Evolutionary conservation across 805 yeast genomes (phyloP), one percentile per base, ranked within the genome.

Genomic region (Tetrapisispora namnaoensis): DNA sequence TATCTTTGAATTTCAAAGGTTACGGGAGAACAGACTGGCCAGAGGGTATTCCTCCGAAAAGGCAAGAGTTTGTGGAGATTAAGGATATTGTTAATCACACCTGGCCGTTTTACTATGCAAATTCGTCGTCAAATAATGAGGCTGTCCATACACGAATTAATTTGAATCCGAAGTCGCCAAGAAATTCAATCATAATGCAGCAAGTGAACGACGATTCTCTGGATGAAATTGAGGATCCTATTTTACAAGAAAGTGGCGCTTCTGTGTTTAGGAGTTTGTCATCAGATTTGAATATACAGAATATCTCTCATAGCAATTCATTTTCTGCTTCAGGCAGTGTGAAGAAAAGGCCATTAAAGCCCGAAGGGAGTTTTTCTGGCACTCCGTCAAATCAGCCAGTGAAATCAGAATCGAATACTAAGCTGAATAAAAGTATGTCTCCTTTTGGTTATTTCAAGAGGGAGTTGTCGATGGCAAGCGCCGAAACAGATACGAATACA

Each of bases 11-110:
- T 1, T 79, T 90, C 56, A 73, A 74, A 46, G 97, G 96, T 1
- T 61, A 65, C 1, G 77, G 85, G 36, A 74, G 85, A 54, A 90
- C 96, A 0, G 96, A 90, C 52, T 90, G 97, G 96, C 97, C 97
- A 2, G 97, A 93, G 60, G 99, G 99, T 2, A 90, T 91, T 18
- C 98, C 98, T 0, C 96, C 97, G 0, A 86, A 84, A 61, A 80
- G 81, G 55, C 71, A 72, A 17, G 84, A 80, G 14, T 81, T 77
- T 51, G 64, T 66, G 34, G 99, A 93, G 56, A 64, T 75, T 21
- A 77, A 76, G 52, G 84, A 78, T 46, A 62, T 90, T 22, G 75
- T 87, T 28, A 75, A 78, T 45, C 97, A 91, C 62, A 80, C 85
- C 6, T 93, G 99, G 99, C 93, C 95, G 0, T 88, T 93, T 62